phyloP scores from a whole-genome alignment of 2,329 filamentous ascomycete species.

The Ophiostoma montium region DNA sequence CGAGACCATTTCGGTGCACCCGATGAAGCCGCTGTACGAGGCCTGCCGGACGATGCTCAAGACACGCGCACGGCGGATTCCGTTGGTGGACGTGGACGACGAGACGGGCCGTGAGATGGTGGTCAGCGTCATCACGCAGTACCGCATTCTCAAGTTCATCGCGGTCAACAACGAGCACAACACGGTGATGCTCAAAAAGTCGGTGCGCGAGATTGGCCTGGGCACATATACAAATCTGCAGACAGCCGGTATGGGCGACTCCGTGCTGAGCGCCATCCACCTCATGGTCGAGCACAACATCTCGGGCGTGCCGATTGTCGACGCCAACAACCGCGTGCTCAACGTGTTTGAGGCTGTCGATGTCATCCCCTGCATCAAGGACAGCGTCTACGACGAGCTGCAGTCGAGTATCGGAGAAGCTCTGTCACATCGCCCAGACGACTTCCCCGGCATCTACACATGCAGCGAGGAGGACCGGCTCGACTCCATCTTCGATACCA shows the following conservation, averaged over 20 bases:
- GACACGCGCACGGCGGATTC: conserved; percentile 84
- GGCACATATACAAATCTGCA: conserved; percentile 73
- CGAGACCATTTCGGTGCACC: conserved; percentile 92
- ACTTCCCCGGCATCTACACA: conserved; percentile 93
- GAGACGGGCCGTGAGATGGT: conserved; percentile 88
- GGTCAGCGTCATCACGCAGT: conserved; percentile 94
- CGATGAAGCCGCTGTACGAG: conserved; percentile 81
- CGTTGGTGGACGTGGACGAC: conserved; percentile 83
- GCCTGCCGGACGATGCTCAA: conserved; percentile 89
- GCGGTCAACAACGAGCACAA: conserved; percentile 81
- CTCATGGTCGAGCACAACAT: conserved; percentile 87
- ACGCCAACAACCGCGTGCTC: conserved; percentile 60
- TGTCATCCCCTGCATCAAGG: conserved; percentile 90
- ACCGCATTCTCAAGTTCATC: conserved; percentile 96
- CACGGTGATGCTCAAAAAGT: conserved; percentile 78
- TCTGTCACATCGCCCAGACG: conserved; percentile 70
- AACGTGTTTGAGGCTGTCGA: conserved; percentile 98
- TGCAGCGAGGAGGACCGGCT: conserved; percentile 84
- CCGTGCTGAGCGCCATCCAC: conserved; percentile 89
- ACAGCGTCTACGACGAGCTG: conserved; percentile 82
- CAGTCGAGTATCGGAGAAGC: conserved; percentile 78
- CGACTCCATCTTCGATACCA: conserved; percentile 92
- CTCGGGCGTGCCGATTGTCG: conserved; percentile 85
- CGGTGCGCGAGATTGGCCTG: conserved; percentile 67
- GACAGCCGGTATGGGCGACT: conserved; percentile 75